Evolutionary conservation across 257 asterid genomes (phyloP).

Genomic region (Eustoma russellianum): DNA sequence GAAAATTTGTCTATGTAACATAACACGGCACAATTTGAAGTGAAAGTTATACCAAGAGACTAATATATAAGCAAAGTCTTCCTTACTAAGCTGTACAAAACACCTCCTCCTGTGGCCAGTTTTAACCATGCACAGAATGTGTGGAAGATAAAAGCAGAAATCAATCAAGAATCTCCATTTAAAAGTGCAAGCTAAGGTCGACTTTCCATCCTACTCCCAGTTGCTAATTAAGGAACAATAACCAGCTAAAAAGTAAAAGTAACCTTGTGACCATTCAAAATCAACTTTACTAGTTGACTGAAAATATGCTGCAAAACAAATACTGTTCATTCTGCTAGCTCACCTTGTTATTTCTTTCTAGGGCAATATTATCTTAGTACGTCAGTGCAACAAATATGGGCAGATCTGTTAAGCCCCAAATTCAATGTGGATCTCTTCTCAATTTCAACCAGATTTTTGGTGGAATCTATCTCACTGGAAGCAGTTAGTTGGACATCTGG

Average conservation of each 20-base stretch:
- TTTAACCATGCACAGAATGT: too few species aligned
- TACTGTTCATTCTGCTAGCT: background rate
- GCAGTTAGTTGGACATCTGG: constrained; percentile 13
- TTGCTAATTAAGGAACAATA: background rate
- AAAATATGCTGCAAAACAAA: background rate
- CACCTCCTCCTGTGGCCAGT: too few species aligned
- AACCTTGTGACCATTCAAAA: background rate
- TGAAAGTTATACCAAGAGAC: too few species aligned
- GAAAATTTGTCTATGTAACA: too few species aligned
- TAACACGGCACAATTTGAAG: background rate
- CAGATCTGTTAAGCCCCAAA: constrained; percentile 35
- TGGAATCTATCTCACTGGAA: constrained; percentile 17
- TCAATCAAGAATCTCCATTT: too few species aligned
- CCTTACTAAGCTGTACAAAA: too few species aligned
- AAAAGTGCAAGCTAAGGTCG: too few species aligned
- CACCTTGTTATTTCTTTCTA: constrained; percentile 77
- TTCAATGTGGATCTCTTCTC: constrained; percentile 24
- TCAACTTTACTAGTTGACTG: background rate
- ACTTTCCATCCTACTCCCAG: too few species aligned
- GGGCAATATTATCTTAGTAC: constrained; percentile 53
- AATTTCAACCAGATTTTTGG: constrained; percentile 12
- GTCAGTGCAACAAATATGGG: constrained; percentile 35
- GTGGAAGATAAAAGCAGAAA: too few species aligned
- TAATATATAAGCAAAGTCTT: too few species aligned
- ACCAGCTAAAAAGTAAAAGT: constrained; percentile 11